A percentile compares a stretch with the other conserved stretches of the same genome.
These are phyloP conservation scores for Plasmopara muralis DNA, from an alignment of 352 stramenopile species.

Conservation along the genomic window DNA sequence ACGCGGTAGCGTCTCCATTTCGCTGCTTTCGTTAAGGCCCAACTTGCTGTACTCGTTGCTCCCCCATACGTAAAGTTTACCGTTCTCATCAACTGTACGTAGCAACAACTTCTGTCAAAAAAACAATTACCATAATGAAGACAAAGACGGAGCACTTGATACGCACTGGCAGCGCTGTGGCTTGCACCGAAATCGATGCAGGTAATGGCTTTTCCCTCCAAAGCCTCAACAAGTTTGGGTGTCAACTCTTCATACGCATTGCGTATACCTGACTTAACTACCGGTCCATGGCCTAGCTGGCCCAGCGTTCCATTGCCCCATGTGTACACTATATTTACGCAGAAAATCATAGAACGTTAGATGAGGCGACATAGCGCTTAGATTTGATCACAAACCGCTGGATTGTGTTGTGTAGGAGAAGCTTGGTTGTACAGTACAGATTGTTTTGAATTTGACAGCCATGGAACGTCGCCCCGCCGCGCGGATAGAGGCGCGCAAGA, in stretches of 20 bases:
- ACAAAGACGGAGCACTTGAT: slow-evolving; percentile 16
- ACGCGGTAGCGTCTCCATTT: slow-evolving; percentile 46
- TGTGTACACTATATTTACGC: slow-evolving; percentile 45
- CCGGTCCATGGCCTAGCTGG: slow-evolving; percentile 69
- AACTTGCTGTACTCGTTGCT: slow-evolving; percentile 89
- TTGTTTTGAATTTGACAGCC: slow-evolving; percentile 9
- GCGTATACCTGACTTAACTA: slow-evolving; percentile 82
- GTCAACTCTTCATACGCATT: slow-evolving; percentile 80
- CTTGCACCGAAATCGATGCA: slow-evolving; percentile 70
- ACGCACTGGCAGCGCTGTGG: slow-evolving; percentile 67
- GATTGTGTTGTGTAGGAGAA: slow-evolving; percentile 52
- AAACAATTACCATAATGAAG: too few relatives aligned
- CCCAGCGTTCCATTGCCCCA: slow-evolving; percentile 84
- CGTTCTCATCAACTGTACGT: slow-evolving; percentile 53
- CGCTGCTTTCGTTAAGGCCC: slow-evolving; percentile 40
- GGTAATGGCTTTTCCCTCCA: slow-evolving; percentile 56
- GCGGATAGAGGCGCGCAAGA: slow-evolving; percentile 40
- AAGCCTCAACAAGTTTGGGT: slow-evolving; percentile 60
- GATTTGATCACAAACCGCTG: slow-evolving; percentile 35
- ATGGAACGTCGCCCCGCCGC: slow-evolving; percentile 17
- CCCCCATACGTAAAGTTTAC: slow-evolving; percentile 75
- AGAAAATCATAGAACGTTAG: background rate
- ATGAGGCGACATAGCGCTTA: background rate
- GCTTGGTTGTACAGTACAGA: slow-evolving; percentile 16
- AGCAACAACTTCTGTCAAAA: slow-evolving; percentile 1